phyloP scores from a whole-genome alignment of 2,329 filamentous ascomycete species.

The Sclerotinia trifoliorum region DNA sequence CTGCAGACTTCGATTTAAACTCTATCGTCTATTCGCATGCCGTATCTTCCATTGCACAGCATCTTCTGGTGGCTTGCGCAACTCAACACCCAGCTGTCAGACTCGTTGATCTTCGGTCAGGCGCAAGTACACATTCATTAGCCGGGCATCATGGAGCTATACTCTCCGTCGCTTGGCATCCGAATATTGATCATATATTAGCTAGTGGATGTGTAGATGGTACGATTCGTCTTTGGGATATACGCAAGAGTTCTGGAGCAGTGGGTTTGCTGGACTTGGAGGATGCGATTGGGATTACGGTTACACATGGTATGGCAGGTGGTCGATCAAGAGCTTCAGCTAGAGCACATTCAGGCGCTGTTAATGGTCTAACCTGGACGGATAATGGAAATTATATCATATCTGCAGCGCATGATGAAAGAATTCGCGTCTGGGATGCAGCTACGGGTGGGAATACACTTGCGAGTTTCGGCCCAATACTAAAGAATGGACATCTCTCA shows the following conservation, averaged over 20 bases:
- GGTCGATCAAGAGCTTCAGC: slow-evolving; percentile 50
- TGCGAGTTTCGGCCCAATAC: slow-evolving; percentile 78
- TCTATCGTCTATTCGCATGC: slow-evolving; percentile 74
- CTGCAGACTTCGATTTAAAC: slow-evolving; percentile 66
- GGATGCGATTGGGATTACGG: slow-evolving; percentile 69
- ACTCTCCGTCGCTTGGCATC: slow-evolving; percentile 76
- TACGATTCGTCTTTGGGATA: slow-evolving; percentile 81
- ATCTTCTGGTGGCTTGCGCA: slow-evolving; percentile 82
- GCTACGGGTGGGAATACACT: slow-evolving; percentile 80
- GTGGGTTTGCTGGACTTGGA: slow-evolving; percentile 81
- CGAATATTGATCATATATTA: slow-evolving; percentile 73
- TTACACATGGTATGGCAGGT: slow-evolving; percentile 39
- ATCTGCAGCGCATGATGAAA: slow-evolving; percentile 78
- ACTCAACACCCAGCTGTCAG: slow-evolving; percentile 83
- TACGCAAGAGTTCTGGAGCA: slow-evolving; percentile 73
- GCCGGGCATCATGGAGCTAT: slow-evolving; percentile 67
- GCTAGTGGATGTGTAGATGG: slow-evolving; percentile 85
- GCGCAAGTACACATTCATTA: slow-evolving; percentile 69
- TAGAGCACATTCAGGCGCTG: slow-evolving; percentile 74
- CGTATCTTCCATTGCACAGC: slow-evolving; percentile 67
- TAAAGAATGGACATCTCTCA: slow-evolving; percentile 69
- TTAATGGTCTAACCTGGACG: slow-evolving; percentile 84
- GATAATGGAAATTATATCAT: slow-evolving; percentile 75
- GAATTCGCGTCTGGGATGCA: slow-evolving; percentile 84
- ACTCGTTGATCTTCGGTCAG: slow-evolving; percentile 82